Percentiles rank a stretch among this genome's conserved stretches.
Evolutionary conservation across 106 monocot genomes (phyloP).

Genomic region (Alisma plantagoaquatica): DNA sequence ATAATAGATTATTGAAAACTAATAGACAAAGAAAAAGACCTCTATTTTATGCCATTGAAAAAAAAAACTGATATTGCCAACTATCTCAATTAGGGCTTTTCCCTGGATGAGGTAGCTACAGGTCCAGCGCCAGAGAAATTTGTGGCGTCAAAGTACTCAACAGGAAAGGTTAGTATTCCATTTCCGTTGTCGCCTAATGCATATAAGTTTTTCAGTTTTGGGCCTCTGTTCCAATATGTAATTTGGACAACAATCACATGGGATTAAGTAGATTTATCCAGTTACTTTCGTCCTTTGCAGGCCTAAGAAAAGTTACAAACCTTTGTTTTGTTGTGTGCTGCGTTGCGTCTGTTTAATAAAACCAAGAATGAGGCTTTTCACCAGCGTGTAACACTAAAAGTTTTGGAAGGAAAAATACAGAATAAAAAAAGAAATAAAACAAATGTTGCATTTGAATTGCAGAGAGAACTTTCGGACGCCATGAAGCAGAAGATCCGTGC

Average conservation of each 20-base stretch:
- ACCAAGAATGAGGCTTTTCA: constrained; percentile 46
- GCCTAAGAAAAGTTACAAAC: constrained; percentile 43
- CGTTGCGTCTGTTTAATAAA: constrained; percentile 41
- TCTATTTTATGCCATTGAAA: too few relatives aligned
- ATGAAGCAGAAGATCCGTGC: constrained; percentile 89
- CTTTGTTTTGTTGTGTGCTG: constrained; percentile 37
- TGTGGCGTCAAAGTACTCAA: constrained; percentile 69
- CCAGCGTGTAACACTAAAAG: constrained; percentile 22
- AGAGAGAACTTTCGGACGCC: constrained; percentile 69
- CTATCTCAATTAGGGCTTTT: constrained; percentile 36
- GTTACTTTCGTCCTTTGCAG: constrained; percentile 67
- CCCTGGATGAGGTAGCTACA: constrained; percentile 32
- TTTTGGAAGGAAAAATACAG: not conserved
- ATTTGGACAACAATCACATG: too few relatives aligned
- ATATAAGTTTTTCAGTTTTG: too few relatives aligned
- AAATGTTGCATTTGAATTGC: constrained; percentile 36
- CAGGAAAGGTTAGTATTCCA: constrained; percentile 19
- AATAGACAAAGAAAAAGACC: too few relatives aligned
- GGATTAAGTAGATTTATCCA: constrained; percentile 30
- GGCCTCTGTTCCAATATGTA: too few relatives aligned
- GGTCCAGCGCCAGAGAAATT: constrained; percentile 39
- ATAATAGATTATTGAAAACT: too few relatives aligned
- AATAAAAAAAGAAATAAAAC: constrained; percentile 11
- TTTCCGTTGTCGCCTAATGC: too few relatives aligned
- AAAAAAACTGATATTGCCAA: not conserved